Evolutionary conservation across 352 stramenopile species (phyloP).

Genomic region (Globisporangium nodosum): DNA sequence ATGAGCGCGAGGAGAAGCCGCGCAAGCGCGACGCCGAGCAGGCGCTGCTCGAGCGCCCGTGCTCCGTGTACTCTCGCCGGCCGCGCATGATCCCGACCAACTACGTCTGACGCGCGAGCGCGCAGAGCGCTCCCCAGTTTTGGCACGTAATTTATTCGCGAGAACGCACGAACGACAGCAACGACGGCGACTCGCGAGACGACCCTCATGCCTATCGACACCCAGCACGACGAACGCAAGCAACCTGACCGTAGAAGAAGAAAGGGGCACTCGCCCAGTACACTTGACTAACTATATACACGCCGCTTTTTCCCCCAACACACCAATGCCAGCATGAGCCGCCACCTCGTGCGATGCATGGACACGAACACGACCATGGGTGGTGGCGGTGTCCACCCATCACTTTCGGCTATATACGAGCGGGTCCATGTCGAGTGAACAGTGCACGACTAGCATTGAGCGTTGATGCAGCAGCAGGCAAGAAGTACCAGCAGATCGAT

Average conservation of each 20-base stretch:
- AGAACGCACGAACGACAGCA: neutral
- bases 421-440: no score
- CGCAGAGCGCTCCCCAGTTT: conserved; percentile 1
- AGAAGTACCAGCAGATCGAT: no score
- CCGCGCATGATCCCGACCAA: conserved; percentile 67
- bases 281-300: neutral
- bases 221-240: neutral
- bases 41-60: conserved; percentile 34
- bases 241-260: neutral
- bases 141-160: conserved; percentile 14
- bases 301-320: neutral
- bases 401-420: no score
- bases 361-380: no score
- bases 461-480: no score
- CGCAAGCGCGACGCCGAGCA: conserved; percentile 46
- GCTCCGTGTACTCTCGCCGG: conserved; percentile 37
- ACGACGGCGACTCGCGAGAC: neutral
- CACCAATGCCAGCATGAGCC: no score
- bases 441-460: no score
- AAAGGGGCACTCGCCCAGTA: neutral
- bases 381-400: no score
- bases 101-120: conserved; percentile 29
- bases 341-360: no score
- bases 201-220: neutral
- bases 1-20: conserved; percentile 16